Evolutionary conservation across 164 flowering plant genomes (phyloP).

Genomic region (Vitis rupestris): DNA sequence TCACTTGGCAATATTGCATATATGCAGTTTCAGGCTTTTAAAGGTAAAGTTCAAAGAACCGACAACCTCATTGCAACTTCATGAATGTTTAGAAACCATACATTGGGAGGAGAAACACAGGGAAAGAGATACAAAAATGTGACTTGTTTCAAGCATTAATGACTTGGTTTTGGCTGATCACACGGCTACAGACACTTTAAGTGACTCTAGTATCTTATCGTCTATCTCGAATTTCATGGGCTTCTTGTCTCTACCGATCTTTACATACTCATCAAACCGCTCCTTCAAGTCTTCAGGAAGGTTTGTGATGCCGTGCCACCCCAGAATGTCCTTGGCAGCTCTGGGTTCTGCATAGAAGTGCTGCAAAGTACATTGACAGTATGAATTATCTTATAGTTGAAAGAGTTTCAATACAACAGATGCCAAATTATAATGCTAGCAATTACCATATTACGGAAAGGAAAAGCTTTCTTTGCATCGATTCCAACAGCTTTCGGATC

Average conservation of each 20-base stretch:
- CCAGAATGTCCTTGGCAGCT: constrained; percentile 87
- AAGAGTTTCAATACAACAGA: background rate
- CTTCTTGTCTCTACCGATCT: constrained; percentile 93
- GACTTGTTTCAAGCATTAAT: no score
- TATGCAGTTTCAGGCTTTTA: no score
- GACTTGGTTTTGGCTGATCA: constrained; percentile 21
- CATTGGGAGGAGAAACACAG: no score
- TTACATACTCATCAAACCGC: constrained; percentile 80
- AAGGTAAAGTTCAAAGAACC: no score
- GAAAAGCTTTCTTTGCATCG: constrained; percentile 96
- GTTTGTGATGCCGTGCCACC: constrained; percentile 70
- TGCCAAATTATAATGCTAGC: background rate
- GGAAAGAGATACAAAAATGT: no score
- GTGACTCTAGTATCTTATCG: constrained; percentile 81
- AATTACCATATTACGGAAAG: constrained; percentile 88
- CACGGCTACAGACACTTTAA: constrained; percentile 70
- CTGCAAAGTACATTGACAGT: constrained; percentile 36
- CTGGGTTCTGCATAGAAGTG: constrained; percentile 98
- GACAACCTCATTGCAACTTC: no score
- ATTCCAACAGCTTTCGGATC: constrained; percentile 83
- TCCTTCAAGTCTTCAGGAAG: constrained; percentile 90
- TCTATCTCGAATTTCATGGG: constrained; percentile 73
- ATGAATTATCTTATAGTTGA: background rate
- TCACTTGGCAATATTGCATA: no score
- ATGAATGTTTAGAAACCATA: no score